phyloP scores from a whole-genome alignment of 108 stramenopile species.

The Stephanodiscus minutulus region DNA sequence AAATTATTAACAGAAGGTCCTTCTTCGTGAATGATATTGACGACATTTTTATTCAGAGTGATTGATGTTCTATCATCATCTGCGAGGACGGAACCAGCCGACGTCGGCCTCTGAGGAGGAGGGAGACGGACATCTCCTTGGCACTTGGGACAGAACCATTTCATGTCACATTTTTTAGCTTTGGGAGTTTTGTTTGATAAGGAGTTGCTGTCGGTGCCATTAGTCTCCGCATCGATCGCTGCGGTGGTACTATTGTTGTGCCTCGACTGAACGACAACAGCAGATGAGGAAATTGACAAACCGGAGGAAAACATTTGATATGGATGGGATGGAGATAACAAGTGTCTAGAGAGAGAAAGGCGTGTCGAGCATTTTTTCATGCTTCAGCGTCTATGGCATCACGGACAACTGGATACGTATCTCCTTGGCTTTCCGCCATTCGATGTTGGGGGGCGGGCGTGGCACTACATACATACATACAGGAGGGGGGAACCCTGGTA shows the following conservation, averaged over 20 bases:
- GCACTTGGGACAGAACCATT: constrained; percentile 17
- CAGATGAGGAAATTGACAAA: constrained; percentile 17
- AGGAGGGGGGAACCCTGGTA: no score
- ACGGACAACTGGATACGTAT: no score
- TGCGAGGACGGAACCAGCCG: not conserved
- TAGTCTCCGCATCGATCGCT: not conserved
- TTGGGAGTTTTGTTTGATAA: not conserved
- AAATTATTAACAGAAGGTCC: not conserved
- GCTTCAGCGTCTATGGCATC: no score
- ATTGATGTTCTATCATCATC: not conserved
- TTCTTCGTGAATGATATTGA: not conserved
- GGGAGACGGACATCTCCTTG: constrained; percentile 14
- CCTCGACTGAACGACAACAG: not conserved
- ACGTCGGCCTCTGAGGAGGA: constrained; percentile 8
- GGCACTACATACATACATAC: no score
- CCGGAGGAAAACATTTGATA: constrained; percentile 7
- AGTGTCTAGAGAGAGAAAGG: not conserved
- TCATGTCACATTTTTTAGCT: constrained; percentile 7
- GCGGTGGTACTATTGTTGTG: not conserved
- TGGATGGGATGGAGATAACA: not conserved
- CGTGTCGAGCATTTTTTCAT: no score
- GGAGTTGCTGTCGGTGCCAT: constrained; percentile 6
- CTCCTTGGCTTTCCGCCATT: no score
- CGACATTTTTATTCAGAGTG: not conserved
- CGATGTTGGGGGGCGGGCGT: no score